Base-by-base conservation (phyloP, 2,329 filamentous ascomycete species). In the Monosporascus sp. region DNA sequence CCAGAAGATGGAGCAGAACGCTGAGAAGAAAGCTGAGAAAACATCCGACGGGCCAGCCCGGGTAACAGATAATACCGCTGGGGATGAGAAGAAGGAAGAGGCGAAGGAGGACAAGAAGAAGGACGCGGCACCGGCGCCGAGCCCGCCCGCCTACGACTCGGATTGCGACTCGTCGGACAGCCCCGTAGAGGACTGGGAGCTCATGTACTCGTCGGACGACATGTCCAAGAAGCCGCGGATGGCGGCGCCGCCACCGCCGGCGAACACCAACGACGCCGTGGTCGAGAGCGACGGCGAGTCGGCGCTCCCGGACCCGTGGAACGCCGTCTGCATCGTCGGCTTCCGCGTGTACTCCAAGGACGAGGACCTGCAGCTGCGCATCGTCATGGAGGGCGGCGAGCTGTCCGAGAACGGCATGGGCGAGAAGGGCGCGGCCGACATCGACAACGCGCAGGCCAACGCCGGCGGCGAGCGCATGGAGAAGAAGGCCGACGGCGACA, bases 141-240 rank as follows among this genome's bases (percentile, higher is more conserved):
- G 56, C 22, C 54, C 60, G 9, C 60, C 61, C 27, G 49, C 55
- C 48, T 73, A 74, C 54, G 72, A 74, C 1, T 79, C 77, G 0
- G 77, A 77, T 6, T 76, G 75, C 36, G 77, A 84, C 51, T 82
- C 80, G 0, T 84, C 80, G 0, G 82, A 83, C 45, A 82, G 79
- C 7, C 82, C 82, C 0, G 73, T 85, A 2, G 75, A 77, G 37
- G 81, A 85, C 55, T 84, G 77, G 74, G 81, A 85, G 58, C 74
- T 77, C 57, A 72, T 83, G 27, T 84, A 83, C 65, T 81, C 77
- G 54, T 77, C 75, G 49, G 81, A 85, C 57, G 81, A 85, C 60
- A 77, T 81, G 66, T 73, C 75, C 0, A 75, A 77, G 52, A 79
- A 79, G 64, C 78, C 77, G 5, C 73, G 75, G 17, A 63, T 72